A percentile compares a stretch with the other conserved stretches of the same genome.
Evolutionary conservation across 768 basidiomycete species (phyloP).

Genomic region (Lentinus tigrinus): DNA sequence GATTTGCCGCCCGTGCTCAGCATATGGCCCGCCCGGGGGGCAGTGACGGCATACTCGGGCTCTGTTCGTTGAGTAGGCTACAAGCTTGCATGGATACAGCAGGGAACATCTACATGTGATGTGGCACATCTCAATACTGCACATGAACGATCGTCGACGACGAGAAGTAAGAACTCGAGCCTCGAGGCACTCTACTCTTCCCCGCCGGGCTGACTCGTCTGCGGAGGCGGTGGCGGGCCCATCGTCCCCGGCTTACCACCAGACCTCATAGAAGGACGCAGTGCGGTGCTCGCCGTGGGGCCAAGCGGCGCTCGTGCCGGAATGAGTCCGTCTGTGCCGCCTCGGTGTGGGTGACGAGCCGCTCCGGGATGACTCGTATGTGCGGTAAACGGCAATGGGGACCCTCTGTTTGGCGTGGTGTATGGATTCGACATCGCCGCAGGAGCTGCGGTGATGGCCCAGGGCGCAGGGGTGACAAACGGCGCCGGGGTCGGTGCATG

Average conservation of each 20-base stretch:
- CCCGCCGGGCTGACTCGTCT: not conserved
- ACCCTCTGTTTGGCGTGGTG: not conserved
- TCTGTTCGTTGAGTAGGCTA: too few species aligned
- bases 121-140: too few species aligned
- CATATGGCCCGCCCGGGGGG: not conserved
- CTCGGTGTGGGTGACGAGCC: not conserved
- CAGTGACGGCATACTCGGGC: not conserved
- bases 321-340: conserved; percentile 1
- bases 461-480: not conserved
- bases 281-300: conserved; percentile 21
- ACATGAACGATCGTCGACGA: too few species aligned
- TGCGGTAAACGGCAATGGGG: not conserved
- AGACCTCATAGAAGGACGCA: conserved; percentile 9
- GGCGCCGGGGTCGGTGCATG: conserved; percentile 15
- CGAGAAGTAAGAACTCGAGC: not conserved
- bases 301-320: conserved; percentile 22
- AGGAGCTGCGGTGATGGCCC: not conserved
- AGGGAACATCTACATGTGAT: too few species aligned
- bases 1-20: not conserved
- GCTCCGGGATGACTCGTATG: not conserved
- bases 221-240: conserved; percentile 1
- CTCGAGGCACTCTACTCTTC: not conserved
- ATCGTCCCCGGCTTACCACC: not conserved
- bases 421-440: not conserved
- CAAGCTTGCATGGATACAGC: too few species aligned